Base-by-base conservation (phyloP, 495 filamentous ascomycete species). In the Daldinia caldariorum region DNA sequence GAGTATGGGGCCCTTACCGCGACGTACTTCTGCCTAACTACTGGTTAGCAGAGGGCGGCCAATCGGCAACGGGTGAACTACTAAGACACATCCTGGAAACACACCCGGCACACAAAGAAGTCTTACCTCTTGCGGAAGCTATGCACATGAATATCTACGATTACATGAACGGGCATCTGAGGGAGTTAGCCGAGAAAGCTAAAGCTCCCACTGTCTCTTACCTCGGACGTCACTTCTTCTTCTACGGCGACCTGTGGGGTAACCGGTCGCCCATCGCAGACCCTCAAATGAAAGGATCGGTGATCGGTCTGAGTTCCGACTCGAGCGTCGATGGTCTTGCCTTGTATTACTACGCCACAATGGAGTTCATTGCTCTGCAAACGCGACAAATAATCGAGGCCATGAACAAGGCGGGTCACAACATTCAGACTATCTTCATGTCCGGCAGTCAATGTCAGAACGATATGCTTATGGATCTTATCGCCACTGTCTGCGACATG, bases 221-320 rank as follows among this genome's bases (percentile, higher is more conserved):
- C 72, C 83, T 99, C 0, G 92, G 86, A 14, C 91, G 95, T 6
- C 94, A 98, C 78, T 89, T 96, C 79, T 99, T 98, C 86, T 96
- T 99, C 83, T 97, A 98, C 75, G 95, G 95, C 59, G 95, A 99
- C 74, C 87, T 97, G n/a, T 97, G 95, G 85, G 95, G 95, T 43
- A 99, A 99, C 79, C 89, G 95, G 34, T 97, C 92, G 16, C 95
- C 95, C 5, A 88, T 99, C 61, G 94, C 94, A 0, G 93, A 99
- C 73, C 86, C 94, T 0, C 88, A 87, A 76, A 99, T 99, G 95
- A 89, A 88, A 32, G 95, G 95, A 34, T 88, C 94, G 1, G 86
- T 95, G 50, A 88, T 97, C 61, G 95, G 95, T 6, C 83, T 99
- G 35, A 91, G 88, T 77, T 90, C 87, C 58, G 94, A 99, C 77